Percentiles rank a stretch among this genome's conserved stretches.
Evolutionary conservation across 73 alveolate genomes (phyloP).

Genomic region (Tetrahymena elliotti): DNA sequence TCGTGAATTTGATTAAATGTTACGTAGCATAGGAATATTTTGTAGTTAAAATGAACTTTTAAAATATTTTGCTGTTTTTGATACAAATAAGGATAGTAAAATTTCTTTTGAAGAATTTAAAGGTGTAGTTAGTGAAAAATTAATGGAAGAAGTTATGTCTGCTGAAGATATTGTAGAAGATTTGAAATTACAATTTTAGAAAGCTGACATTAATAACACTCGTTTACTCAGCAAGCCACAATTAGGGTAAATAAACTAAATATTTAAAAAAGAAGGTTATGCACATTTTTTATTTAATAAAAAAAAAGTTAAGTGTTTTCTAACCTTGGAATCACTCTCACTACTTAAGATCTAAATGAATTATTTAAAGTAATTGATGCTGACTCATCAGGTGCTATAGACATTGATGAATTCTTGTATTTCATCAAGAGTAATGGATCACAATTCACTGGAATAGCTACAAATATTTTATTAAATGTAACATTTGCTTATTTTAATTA

Average conservation of each 20-base stretch:
- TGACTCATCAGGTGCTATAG: conserved; percentile 32
- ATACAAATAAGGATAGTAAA: conserved; percentile 24
- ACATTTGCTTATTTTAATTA: not conserved
- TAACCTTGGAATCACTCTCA: conserved; percentile 12
- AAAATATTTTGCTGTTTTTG: conserved; percentile 20
- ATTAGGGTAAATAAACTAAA: not conserved
- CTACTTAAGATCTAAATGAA: conserved; percentile 18
- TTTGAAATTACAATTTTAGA: conserved; percentile 13
- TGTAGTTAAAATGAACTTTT: conserved; percentile 6
- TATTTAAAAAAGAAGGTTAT: not conserved
- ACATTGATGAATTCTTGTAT: conserved; percentile 35
- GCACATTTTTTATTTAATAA: not conserved
- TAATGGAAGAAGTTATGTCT: conserved; percentile 21
- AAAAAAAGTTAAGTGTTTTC: conserved; percentile 10
- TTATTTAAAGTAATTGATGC: conserved; percentile 28
- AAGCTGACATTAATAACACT: conserved; percentile 21
- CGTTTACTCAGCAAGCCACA: conserved; percentile 20
- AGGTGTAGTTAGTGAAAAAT: conserved; percentile 2
- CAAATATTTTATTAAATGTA: conserved; percentile 18
- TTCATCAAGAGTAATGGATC: conserved; percentile 10
- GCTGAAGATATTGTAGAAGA: conserved; percentile 44
- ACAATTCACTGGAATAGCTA: conserved; percentile 23
- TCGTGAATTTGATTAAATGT: conserved; percentile 8
- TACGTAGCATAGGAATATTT: conserved; percentile 19
- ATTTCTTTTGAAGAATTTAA: conserved; percentile 30